Conservation (phyloP, 345 rosid genomes). For the Hibiscus mutabilis region DNA sequence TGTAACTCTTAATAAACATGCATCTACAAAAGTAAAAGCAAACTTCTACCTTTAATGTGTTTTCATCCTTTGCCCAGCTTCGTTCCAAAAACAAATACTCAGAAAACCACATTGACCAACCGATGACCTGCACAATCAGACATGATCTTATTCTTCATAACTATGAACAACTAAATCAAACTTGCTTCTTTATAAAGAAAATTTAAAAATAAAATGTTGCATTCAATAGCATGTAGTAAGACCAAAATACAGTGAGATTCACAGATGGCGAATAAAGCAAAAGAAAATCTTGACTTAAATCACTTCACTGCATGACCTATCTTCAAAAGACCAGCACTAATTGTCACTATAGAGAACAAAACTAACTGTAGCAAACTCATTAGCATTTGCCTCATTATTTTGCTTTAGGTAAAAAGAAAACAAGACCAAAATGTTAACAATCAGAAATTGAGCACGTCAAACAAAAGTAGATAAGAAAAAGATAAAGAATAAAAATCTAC, state of each 20-base stretch:
- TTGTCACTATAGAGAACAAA: neutral
- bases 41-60: constrained; percentile 52
- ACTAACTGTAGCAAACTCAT: neutral
- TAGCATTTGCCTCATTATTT: neutral
- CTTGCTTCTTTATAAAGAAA: neutral
- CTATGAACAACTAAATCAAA: neutral
- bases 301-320: neutral
- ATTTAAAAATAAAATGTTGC: neutral
- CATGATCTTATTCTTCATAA: neutral
- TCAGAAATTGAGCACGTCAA: neutral
- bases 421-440: neutral
- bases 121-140: constrained; percentile 55
- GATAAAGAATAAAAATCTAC: neutral
- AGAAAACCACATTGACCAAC: constrained; percentile 99
- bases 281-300: neutral
- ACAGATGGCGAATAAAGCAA: neutral
- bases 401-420: neutral
- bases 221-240: neutral
- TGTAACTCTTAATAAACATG: neutral
- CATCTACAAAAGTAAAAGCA: neutral
- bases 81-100: constrained; percentile 89
- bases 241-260: neutral
- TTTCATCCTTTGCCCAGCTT: constrained; percentile 90
- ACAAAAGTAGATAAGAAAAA: neutral
- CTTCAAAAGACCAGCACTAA: neutral